Percentiles rank a stretch among this genome's conserved stretches.
These are phyloP conservation scores for Ogataea glucozyma DNA, from an alignment of 805 yeast genomes.

Conservation along the genomic window DNA sequence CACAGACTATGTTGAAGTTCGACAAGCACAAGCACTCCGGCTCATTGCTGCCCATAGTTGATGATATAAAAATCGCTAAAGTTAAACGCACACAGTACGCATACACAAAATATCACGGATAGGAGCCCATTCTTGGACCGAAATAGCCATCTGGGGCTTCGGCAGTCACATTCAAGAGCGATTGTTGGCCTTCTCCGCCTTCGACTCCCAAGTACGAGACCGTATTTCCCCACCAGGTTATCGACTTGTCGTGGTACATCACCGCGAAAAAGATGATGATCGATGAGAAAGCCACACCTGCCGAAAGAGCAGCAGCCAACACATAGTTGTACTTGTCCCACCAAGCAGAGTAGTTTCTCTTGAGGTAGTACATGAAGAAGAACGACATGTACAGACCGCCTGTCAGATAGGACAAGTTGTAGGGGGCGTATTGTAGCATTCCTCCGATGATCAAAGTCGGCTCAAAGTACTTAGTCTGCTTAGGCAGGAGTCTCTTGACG, in stretches of 20 bases:
- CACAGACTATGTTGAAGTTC: neutral
- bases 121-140: constrained; percentile 10
- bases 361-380: constrained; percentile 51
- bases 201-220: constrained; percentile 29
- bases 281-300: constrained; percentile 66
- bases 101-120: neutral
- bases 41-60: neutral
- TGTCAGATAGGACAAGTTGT: constrained; percentile 67
- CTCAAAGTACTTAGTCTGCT: constrained; percentile 10
- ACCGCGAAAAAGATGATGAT: constrained; percentile 56
- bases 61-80: too few species aligned
- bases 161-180: constrained; percentile 5
- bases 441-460: constrained; percentile 66
- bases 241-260: constrained; percentile 39
- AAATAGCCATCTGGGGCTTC: constrained; percentile 16
- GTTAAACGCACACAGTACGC: too few species aligned
- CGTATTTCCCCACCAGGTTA: constrained; percentile 69
- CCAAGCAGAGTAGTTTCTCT: constrained; percentile 60
- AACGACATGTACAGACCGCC: constrained; percentile 56
- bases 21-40: neutral
- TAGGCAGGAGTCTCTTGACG: constrained; percentile 40
- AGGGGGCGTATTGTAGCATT: constrained; percentile 72
- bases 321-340: constrained; percentile 77
- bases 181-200: constrained; percentile 15
- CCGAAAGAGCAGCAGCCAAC: constrained; percentile 64